Conservation (phyloP, 768 basidiomycete species). For the Gymnopilus dilepis region DNA sequence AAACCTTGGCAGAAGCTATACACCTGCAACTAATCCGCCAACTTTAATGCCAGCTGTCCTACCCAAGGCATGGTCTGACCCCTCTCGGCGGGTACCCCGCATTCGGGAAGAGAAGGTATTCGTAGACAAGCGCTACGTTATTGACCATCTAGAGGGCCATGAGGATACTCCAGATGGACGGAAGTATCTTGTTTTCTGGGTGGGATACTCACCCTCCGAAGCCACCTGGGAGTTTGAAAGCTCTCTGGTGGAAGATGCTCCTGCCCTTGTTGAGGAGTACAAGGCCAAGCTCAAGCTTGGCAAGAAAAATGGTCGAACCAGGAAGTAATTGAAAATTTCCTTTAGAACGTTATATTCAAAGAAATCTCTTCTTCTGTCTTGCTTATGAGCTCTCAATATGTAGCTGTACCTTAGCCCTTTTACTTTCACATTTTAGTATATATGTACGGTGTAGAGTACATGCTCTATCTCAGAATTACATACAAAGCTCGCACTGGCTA, state of each 20-base stretch:
- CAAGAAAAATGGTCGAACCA: not conserved
- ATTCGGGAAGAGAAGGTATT: constrained; percentile 43
- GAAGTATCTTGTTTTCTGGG: constrained; percentile 60
- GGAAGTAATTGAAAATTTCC: not conserved
- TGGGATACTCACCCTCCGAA: constrained; percentile 53
- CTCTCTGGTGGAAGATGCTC: constrained; percentile 54
- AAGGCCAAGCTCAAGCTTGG: constrained; percentile 18
- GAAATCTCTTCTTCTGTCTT: not conserved
- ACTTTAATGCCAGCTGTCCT: constrained; percentile 28
- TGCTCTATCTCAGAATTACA: no score
- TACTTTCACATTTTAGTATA: no score
- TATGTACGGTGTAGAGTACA: no score
- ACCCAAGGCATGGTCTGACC: constrained; percentile 58
- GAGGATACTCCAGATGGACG: constrained; percentile 37
- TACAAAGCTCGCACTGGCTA: no score
- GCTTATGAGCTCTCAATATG: not conserved
- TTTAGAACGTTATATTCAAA: no score
- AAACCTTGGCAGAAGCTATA: constrained; percentile 38
- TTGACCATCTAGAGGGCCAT: constrained; percentile 43
- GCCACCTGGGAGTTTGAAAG: constrained; percentile 65
- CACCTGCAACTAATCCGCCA: constrained; percentile 25
- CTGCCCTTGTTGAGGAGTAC: constrained; percentile 48
- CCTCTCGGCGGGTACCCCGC: constrained; percentile 45
- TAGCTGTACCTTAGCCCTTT: not conserved
- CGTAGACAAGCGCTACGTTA: constrained; percentile 51